Conservation (phyloP, 805 yeast genomes). For the Yarrowia keelungensis region DNA sequence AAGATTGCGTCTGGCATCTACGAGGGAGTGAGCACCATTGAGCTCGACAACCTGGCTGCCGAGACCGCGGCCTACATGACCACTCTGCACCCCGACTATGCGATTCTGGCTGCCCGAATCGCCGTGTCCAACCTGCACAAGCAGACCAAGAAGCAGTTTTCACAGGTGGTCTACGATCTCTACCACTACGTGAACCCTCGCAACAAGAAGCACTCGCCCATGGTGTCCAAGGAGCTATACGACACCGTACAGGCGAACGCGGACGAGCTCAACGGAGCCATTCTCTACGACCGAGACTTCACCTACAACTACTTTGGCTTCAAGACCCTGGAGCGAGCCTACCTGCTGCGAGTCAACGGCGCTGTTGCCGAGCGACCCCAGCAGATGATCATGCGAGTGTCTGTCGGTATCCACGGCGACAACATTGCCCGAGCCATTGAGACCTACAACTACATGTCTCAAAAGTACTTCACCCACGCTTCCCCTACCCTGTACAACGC, state of each 20-base stretch:
- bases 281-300: slow-evolving; percentile 79
- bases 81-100: slow-evolving; percentile 97
- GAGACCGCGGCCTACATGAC: slow-evolving; percentile 98
- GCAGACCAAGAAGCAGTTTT: slow-evolving; percentile 87
- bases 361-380: slow-evolving; percentile 90
- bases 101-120: slow-evolving; percentile 91
- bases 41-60: slow-evolving; percentile 83
- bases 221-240: slow-evolving; percentile 73
- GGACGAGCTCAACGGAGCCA: slow-evolving; percentile 72
- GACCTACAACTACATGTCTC: slow-evolving; percentile 87
- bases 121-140: slow-evolving; percentile 94
- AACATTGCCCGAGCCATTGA: slow-evolving; percentile 71
- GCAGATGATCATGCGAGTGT: slow-evolving; percentile 86
- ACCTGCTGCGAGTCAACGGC: slow-evolving; percentile 70
- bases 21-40: slow-evolving; percentile 95
- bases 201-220: slow-evolving; percentile 69
- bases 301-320: slow-evolving; percentile 85
- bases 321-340: slow-evolving; percentile 89
- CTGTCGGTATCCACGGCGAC: slow-evolving; percentile 84
- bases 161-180: slow-evolving; percentile 75
- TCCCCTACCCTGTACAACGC: slow-evolving; percentile 95
- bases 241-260: slow-evolving; percentile 68
- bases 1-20: slow-evolving; percentile 91
- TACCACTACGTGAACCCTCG: slow-evolving; percentile 82
- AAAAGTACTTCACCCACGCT: slow-evolving; percentile 88